A percentile compares a stretch with the other conserved stretches of the same genome.
Conservation (phyloP, 371 early-diverging fungal genomes). For the Chytridiales sp. region DNA sequence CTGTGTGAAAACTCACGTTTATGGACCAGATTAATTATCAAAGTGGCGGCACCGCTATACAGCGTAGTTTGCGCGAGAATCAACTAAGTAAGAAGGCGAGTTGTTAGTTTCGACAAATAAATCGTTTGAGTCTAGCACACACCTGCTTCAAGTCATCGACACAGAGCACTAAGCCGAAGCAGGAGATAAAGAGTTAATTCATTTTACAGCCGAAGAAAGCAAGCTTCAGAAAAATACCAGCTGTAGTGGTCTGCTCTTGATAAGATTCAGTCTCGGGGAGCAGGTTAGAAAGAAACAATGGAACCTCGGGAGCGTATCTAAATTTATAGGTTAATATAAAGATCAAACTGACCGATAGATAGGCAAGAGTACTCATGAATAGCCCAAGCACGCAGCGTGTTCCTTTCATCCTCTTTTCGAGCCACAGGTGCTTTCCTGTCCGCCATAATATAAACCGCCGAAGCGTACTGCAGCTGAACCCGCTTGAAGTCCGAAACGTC, state of each 20-base stretch:
- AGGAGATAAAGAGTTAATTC: not conserved
- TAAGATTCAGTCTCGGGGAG: conserved; percentile 66
- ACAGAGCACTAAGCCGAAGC: conserved; percentile 58
- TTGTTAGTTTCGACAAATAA: not conserved
- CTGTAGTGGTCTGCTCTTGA: conserved; percentile 62
- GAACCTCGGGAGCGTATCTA: conserved; percentile 49
- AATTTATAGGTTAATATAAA: not conserved
- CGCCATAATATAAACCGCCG: conserved; percentile 43
- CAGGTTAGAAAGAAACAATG: conserved; percentile 67
- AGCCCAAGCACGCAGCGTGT: conserved; percentile 63
- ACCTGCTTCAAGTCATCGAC: conserved; percentile 71
- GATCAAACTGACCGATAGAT: not conserved
- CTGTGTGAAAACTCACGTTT: conserved; percentile 40
- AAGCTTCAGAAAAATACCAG: conserved; percentile 21
- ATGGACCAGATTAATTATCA: conserved; percentile 69
- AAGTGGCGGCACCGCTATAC: conserved; percentile 65
- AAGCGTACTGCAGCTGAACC: conserved; percentile 36
- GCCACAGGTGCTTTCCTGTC: conserved; percentile 37
- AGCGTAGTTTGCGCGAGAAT: conserved; percentile 66
- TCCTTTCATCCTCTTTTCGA: conserved; percentile 39
- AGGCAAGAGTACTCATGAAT: conserved; percentile 49
- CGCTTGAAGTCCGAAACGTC: conserved; percentile 49
- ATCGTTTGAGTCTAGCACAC: not conserved
- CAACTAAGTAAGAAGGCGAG: conserved; percentile 63
- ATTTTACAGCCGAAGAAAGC: not conserved